These are phyloP conservation scores for Trichoderma cornu-damae DNA, from an alignment of 2,329 filamentous ascomycete species.

Conservation along the genomic window DNA sequence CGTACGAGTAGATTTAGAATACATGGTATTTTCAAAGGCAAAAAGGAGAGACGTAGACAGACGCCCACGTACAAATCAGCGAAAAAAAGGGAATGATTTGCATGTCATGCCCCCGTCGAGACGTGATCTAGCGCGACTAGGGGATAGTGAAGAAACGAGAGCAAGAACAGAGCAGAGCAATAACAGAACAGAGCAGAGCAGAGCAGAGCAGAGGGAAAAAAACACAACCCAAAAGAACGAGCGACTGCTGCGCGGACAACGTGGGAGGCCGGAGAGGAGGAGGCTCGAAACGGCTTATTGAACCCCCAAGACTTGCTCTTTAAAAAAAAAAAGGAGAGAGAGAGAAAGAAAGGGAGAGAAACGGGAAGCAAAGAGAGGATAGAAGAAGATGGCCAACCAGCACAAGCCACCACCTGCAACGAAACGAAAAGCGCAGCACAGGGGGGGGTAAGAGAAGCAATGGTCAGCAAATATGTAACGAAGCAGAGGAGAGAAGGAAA, in stretches of 20 bases:
- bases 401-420: not conserved
- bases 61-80: not conserved
- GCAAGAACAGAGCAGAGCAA: too few species aligned
- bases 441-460: not conserved
- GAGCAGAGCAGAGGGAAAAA: not conserved
- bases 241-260: conserved; percentile 1
- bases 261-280: not conserved
- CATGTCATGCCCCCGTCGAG: not conserved
- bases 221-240: not conserved
- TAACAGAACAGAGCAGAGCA: too few species aligned
- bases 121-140: not conserved
- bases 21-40: not conserved
- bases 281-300: not conserved
- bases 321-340: not conserved
- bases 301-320: not conserved
- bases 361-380: not conserved
- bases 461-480: not conserved
- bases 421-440: not conserved
- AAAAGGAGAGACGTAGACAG: not conserved
- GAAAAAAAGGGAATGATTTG: not conserved
- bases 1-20: not conserved
- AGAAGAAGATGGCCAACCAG: not conserved
- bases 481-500: not conserved
- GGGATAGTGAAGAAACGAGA: not conserved
- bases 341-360: too few species aligned